Evolutionary conservation across 2,329 filamentous ascomycete species (phyloP), one percentile per base, ranked within the genome.

Genomic region (Stromatinia cepivora): DNA sequence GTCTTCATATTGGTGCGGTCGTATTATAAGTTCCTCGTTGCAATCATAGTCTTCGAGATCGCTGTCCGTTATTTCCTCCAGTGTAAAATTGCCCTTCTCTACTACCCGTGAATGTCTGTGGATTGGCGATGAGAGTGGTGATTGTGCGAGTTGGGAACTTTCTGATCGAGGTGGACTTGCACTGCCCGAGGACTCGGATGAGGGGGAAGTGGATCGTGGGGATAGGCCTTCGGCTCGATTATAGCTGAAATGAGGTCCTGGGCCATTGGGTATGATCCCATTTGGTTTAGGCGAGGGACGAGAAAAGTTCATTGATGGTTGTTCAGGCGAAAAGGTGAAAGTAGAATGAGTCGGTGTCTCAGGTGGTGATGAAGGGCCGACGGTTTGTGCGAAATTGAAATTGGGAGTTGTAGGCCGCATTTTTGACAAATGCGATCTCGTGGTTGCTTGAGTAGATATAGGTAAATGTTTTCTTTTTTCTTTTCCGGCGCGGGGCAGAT

Each of bases 361-460:
- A 53, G 83, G 83, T 72, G 83, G 83, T 74, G 83, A 84, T 69
- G 82, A 81, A 66, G 81, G 82, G 69, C 81, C 79, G 73, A 78
- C 75, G 25, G 45, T 52, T 71, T 79, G 76, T 72, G 76, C 69
- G 67, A 76, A 75, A 52, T 80, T 79, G 73, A 83, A 78, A 70
- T 81, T 80, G 67, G 82, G 82, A 71, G 81, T 82, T 53, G 80
- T 77, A 68, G 81, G 80, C 72, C 80, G 80, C 76, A 79, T 81
- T 70, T 74, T 78, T 71, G 74, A 74, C 63, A 31, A 68, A 42
- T 70, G 28, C 25, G 42, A 69, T 69, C n/a, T 56, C 62, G 57
- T 15, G 17, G 20, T 69, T 56, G n/a, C 17, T 63, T 50, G 62
- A 61, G 56, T 54, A 67, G 15, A 52, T 10, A n/a, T 11, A 15